Evolutionary conservation across 108 stramenopile genomes (phyloP), one percentile per base, ranked within the genome.

Genomic region (Nitzschia palea): DNA sequence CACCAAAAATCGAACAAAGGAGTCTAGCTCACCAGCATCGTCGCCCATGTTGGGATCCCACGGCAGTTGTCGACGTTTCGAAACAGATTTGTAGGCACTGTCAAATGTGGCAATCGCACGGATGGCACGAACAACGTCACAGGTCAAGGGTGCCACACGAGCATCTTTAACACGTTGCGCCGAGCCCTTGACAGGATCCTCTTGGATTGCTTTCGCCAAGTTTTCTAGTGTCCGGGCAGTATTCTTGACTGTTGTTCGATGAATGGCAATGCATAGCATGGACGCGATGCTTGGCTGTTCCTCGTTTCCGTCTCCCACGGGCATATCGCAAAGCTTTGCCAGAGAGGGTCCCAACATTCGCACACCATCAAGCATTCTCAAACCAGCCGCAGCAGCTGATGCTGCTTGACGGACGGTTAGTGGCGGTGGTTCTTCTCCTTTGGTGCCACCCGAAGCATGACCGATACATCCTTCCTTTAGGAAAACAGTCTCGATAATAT

Each of bases 11-110:
- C 89, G 76, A 42, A 95, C 70, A 48, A 84, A 95, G 14, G 81
- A 71, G 26, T 94, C 93, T 73, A 94, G 65, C 40, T 94, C 92
- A 23, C 82, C 88, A 40, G 92, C 84, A 20, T 85, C 84, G n/a
- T 90, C 89, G 4, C 89, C 89, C 76, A 90, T 81, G 50, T 87
- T 87, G 45, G 86, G 89, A 77, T 94, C 92, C 92, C 92, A 94
- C 0, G 87, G 86, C 9, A 90, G 45, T 20, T 68, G 60, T 2
- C 69, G 70, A 50, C 91, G 77, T 55, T 90, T 90, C 30, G 86
- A 80, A 25, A 90, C 87, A 29, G 77, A 81, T 55, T 94, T 94
- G 82, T 94, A 94, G 6, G 92, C 92, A 73, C 87, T 89, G 32
- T 86, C 73, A 64, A 86, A 93, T 32, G 88, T 89, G 31, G 92